Evolutionary conservation across 2,329 filamentous ascomycete species (phyloP).

Genomic region (Drechslerella coelobrocha): DNA sequence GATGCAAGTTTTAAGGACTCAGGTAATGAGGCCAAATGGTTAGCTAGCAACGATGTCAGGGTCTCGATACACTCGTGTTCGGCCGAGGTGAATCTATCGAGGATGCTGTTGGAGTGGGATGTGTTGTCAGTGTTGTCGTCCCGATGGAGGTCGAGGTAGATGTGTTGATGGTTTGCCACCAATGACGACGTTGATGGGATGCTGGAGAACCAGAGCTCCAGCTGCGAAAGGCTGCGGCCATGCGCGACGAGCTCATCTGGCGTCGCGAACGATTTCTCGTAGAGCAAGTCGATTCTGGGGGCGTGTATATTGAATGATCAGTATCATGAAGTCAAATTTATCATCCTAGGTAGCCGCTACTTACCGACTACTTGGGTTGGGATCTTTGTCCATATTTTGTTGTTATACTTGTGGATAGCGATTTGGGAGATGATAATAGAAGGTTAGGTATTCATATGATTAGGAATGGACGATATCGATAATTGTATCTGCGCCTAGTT

Average conservation of each 20-base stretch:
- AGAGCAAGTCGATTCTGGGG: slow-evolving; percentile 37
- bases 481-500: too few species aligned
- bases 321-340: neutral
- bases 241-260: slow-evolving; percentile 19
- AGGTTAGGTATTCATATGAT: too few species aligned
- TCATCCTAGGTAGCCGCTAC: too few species aligned
- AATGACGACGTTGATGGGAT: slow-evolving; percentile 15
- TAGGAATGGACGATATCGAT: too few species aligned
- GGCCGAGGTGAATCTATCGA: slow-evolving; percentile 25
- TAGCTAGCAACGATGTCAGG: slow-evolving; percentile 10
- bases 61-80: slow-evolving; percentile 29
- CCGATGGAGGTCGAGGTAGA: slow-evolving; percentile 37
- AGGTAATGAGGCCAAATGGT: slow-evolving; percentile 19
- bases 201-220: slow-evolving; percentile 46
- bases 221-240: slow-evolving; percentile 10
- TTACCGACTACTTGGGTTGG: too few species aligned
- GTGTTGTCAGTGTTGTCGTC: slow-evolving; percentile 16
- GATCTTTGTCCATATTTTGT: too few species aligned
- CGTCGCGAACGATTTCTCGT: slow-evolving; percentile 39
- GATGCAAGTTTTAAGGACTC: slow-evolving; percentile 18
- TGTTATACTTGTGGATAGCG: too few species aligned
- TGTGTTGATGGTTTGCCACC: slow-evolving; percentile 39
- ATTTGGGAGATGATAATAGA: too few species aligned
- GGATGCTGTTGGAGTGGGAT: slow-evolving; percentile 17
- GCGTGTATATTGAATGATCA: neutral